phyloP scores from a whole-genome alignment of 2,329 filamentous ascomycete species.

The Colletotrichum endophyticum region DNA sequence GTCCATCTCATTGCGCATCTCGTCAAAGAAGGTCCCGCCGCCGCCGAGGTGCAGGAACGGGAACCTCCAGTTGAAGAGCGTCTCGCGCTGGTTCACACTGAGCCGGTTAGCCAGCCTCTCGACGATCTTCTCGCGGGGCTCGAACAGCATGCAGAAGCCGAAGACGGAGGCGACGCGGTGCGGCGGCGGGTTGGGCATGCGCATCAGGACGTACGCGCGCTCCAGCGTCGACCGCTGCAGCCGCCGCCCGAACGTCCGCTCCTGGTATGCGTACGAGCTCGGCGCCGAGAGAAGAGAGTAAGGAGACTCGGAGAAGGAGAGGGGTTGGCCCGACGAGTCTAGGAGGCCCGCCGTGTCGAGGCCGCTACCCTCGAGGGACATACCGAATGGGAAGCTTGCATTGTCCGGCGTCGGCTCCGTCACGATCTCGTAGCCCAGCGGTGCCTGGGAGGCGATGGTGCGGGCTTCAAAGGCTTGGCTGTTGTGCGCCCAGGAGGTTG shows the following conservation, averaged over 20 bases:
- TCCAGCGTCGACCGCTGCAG: conserved; percentile 72
- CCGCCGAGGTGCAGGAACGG: conserved; percentile 72
- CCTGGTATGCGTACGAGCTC: conserved; percentile 64
- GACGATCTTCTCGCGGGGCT: conserved; percentile 53
- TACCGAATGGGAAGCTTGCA: conserved; percentile 55
- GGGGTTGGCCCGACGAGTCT: background rate
- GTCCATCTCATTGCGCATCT: background rate
- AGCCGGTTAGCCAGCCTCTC: conserved; percentile 41
- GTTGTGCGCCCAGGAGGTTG: background rate
- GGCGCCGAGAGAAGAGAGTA: conserved; percentile 47
- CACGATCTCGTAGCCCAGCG: conserved; percentile 48
- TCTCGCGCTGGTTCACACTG: conserved; percentile 34
- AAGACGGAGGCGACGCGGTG: conserved; percentile 63
- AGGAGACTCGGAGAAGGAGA: conserved; percentile 21
- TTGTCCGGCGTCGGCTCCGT: conserved; percentile 57
- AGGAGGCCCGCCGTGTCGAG: background rate
- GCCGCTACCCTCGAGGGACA: conserved; percentile 24
- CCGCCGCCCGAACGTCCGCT: conserved; percentile 72
- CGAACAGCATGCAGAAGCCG: conserved; percentile 71
- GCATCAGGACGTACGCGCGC: conserved; percentile 63
- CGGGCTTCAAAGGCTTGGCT: background rate
- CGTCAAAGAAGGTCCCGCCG: conserved; percentile 67
- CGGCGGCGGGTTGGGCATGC: conserved; percentile 51
- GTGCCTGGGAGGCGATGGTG: background rate
- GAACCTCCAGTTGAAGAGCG: conserved; percentile 61